phyloP scores from a whole-genome alignment of 768 basidiomycete species.

The Stropharia rugosoannulata region DNA sequence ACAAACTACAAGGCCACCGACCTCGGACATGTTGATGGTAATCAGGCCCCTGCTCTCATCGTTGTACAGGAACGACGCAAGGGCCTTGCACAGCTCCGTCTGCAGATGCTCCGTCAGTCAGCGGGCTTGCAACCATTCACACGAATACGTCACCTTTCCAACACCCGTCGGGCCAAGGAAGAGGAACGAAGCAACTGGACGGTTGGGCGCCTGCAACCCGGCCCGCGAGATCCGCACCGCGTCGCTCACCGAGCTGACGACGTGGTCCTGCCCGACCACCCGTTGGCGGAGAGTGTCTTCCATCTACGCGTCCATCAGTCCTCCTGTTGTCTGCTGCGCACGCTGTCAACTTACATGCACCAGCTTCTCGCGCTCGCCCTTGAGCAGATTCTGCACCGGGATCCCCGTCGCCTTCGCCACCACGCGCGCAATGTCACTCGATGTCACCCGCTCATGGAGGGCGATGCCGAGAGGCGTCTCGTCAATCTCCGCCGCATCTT shows the following conservation, averaged over 20 bases:
- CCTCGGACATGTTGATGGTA: conserved; percentile 94
- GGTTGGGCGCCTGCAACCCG: conserved; percentile 83
- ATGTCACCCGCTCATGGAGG: conserved; percentile 85
- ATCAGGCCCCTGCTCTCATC: conserved; percentile 86
- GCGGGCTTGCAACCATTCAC: background rate
- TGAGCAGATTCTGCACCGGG: conserved; percentile 83
- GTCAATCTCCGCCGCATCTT: conserved; percentile 38
- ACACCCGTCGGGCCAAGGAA: conserved; percentile 90
- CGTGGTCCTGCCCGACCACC: conserved; percentile 90
- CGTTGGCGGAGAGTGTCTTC: conserved; percentile 72
- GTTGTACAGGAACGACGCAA: conserved; percentile 88
- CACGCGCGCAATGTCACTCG: conserved; percentile 86
- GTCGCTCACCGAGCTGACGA: conserved; percentile 82
- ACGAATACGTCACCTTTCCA: conserved; percentile 55
- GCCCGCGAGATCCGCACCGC: conserved; percentile 93
- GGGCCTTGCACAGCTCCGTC: conserved; percentile 88
- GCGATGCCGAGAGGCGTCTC: conserved; percentile 53
- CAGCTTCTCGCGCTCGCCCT: conserved; percentile 87
- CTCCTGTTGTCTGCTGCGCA: background rate
- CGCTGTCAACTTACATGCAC: conserved; percentile 62
- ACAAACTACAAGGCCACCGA: conserved; percentile 4
- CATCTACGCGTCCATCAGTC: conserved; percentile 54
- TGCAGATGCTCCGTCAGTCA: conserved; percentile 23
- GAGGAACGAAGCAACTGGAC: conserved; percentile 91
- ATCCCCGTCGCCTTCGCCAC: conserved; percentile 90